phyloP scores from a whole-genome alignment of 345 rosid species.

The Barbarea vulgaris region DNA sequence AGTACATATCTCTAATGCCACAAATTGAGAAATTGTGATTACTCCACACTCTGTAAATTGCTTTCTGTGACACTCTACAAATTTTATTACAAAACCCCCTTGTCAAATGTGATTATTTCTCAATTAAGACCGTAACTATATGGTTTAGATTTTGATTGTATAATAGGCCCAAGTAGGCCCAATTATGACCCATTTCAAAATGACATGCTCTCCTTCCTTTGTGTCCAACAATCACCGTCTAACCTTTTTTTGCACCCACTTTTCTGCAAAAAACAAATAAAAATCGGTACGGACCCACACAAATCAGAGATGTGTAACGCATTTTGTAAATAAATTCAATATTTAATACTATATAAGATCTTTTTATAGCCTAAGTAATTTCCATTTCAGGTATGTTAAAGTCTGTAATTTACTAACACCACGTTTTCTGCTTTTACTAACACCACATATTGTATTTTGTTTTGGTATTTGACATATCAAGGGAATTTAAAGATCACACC shows the following conservation, averaged over 20 bases:
- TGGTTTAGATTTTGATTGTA: background rate
- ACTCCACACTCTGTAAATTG: background rate
- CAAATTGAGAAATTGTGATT: too few species aligned
- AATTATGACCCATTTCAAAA: background rate
- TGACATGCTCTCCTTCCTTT: background rate
- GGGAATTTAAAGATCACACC: conserved; percentile 30
- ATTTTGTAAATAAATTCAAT: background rate
- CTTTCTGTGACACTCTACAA: background rate
- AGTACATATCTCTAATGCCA: too few species aligned
- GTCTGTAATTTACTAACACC: conserved; percentile 10
- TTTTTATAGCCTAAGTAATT: background rate
- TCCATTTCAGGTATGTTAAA: background rate
- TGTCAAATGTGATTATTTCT: background rate
- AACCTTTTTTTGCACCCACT: background rate
- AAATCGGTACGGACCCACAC: conserved; percentile 31
- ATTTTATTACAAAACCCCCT: background rate
- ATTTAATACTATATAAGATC: background rate
- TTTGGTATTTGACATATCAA: conserved; percentile 1
- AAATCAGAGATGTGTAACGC: background rate
- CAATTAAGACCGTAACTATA: background rate
- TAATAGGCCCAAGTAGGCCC: conserved; percentile 16
- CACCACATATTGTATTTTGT: background rate
- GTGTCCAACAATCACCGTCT: background rate
- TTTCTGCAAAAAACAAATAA: background rate
- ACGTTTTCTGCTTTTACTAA: background rate